A percentile compares a stretch with the other conserved stretches of the same genome.
Evolutionary conservation across 306 rosid species (phyloP).

Genomic region (Cicer bijugum): DNA sequence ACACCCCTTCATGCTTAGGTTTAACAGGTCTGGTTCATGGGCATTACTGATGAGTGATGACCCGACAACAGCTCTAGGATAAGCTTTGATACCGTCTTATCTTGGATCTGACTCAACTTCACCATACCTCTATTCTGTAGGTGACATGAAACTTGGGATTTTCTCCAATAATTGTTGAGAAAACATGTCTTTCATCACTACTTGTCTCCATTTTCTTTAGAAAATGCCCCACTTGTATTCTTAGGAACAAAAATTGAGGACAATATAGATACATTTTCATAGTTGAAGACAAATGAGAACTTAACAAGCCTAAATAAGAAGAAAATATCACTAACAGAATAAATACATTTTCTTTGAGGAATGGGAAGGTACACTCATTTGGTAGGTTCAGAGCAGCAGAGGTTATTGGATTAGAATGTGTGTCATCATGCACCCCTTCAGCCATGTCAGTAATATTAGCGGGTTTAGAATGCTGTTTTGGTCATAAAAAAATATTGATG

Average conservation of each 20-base stretch:
- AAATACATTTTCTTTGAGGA: constrained; percentile 15
- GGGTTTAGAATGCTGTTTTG: constrained; percentile 20
- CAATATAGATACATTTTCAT: constrained; percentile 1
- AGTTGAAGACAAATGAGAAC: neutral
- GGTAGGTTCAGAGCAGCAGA: constrained; percentile 7
- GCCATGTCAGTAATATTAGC: constrained; percentile 13
- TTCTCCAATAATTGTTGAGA: constrained; percentile 10
- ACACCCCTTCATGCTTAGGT: too few relatives aligned
- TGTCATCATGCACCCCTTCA: constrained; percentile 15
- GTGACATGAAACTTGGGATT: neutral
- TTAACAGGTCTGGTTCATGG: neutral
- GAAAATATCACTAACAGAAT: neutral
- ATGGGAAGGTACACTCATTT: neutral
- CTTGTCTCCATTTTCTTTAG: constrained; percentile 15
- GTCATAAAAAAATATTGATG: neutral
- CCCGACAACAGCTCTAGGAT: neutral
- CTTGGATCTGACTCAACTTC: neutral
- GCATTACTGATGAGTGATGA: neutral
- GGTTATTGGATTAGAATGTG: neutral
- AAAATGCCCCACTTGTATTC: constrained; percentile 20
- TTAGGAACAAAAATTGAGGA: neutral
- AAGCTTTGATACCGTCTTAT: neutral
- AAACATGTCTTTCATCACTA: neutral
- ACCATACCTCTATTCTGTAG: neutral
- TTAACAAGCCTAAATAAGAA: constrained; percentile 8